These are phyloP conservation scores for Kwoniella europaea DNA, from an alignment of 768 basidiomycete genomes.

Conservation along the genomic window DNA sequence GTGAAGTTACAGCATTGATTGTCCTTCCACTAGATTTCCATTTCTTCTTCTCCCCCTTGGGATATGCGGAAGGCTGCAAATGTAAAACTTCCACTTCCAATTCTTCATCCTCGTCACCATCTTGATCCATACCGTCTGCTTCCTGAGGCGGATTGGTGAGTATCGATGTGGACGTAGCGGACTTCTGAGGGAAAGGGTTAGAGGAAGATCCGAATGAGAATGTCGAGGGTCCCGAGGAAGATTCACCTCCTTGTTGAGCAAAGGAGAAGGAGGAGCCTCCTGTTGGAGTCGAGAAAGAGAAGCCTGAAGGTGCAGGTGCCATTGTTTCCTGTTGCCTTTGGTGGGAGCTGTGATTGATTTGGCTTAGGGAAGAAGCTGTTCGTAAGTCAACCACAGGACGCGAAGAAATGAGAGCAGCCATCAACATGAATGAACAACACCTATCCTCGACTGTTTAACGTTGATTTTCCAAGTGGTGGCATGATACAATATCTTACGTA, in stretches of 20 bases:
- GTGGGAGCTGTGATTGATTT: neutral
- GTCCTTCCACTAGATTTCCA: slow-evolving; percentile 42
- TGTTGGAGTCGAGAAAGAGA: slow-evolving; percentile 14
- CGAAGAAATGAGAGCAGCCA: neutral
- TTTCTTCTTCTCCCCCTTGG: slow-evolving; percentile 30
- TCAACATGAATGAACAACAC: slow-evolving; percentile 6
- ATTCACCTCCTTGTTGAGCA: slow-evolving; percentile 13
- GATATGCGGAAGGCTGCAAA: slow-evolving; percentile 36
- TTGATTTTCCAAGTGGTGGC: neutral
- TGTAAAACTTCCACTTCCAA: slow-evolving; percentile 29
- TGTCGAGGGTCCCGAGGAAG: slow-evolving; percentile 19
- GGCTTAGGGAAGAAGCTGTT: neutral
- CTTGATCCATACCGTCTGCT: neutral
- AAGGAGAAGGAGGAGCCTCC: slow-evolving; percentile 25
- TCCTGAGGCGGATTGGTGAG: neutral
- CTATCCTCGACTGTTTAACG: neutral
- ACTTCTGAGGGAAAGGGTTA: neutral
- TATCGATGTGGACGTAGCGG: neutral
- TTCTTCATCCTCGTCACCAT: slow-evolving; percentile 15
- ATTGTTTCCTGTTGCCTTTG: neutral
- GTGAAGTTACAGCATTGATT: slow-evolving; percentile 26
- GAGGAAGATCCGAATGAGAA: slow-evolving; percentile 19
- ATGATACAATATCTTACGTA: too few species aligned
- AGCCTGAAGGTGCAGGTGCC: slow-evolving; percentile 20
- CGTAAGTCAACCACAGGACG: neutral